Base-by-base conservation (phyloP, 1,284 basidiomycete genomes). In the Puccinia coronata region DNA sequence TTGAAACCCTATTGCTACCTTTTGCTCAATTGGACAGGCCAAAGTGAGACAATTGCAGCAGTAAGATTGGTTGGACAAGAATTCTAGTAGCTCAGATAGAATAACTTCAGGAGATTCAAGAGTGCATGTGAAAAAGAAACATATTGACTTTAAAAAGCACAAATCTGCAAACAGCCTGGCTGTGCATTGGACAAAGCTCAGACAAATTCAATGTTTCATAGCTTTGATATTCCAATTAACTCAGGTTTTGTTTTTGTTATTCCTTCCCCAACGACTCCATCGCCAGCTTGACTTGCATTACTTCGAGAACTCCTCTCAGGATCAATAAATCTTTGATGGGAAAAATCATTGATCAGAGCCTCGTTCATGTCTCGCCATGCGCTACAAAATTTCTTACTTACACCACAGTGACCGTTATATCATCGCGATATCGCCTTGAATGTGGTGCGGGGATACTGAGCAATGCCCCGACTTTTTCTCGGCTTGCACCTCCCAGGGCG, bases 401-500 rank as follows among this genome's bases (percentile, higher is more conserved):
- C 77, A 79, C 51, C n/a, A 79, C 77, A 57, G 77, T 79, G 43
- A 79, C 77, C 34, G 77, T 79, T 39, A 79, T 79, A 53, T 79
- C 77, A 70, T 79, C 77, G n/a, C 77, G 47, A 43, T 79, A 79
- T 70, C 77, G 43, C 85, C 94, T 90, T 80, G 92, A 91, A 83
- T 91, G 87, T 43, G 94, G 93, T 6, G 93, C 89, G 31, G 94
- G 93, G 81, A 99, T 93, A 85, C 94, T 96, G 84, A 98, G 87
- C 83, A 93, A 85, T 85, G 90, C 90, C 31, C 91, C 90, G 79
- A 97, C 88, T 76, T 88, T 87, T 81, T 87, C 87, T 82, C 90
- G 88, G 85, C 97, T 91, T 0, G 91, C 94, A 25, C 96, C 95
- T 39, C 93, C 96, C 82, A 98, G 91, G 18, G 95, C 94, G 85